Conservation (phyloP, 1,284 basidiomycete species). For the Naganishia liquefaciens region DNA sequence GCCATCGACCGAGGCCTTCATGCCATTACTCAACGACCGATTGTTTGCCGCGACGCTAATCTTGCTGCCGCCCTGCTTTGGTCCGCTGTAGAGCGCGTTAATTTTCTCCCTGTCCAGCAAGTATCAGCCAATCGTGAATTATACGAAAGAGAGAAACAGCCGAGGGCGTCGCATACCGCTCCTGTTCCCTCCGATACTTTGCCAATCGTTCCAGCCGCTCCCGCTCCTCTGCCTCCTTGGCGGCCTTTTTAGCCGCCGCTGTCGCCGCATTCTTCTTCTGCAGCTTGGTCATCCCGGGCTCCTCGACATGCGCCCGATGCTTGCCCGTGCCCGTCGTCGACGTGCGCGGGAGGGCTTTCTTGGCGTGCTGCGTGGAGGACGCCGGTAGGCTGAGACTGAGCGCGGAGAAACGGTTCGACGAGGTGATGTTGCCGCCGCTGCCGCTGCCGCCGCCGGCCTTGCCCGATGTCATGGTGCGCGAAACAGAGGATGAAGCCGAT, state of each 20-base stretch:
- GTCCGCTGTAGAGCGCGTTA: constrained; percentile 21
- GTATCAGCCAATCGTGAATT: neutral
- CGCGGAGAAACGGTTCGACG: constrained; percentile 31
- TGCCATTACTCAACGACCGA: constrained; percentile 26
- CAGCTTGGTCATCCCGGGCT: constrained; percentile 24
- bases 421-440: constrained; percentile 12
- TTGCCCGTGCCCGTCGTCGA: constrained; percentile 13
- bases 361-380: neutral
- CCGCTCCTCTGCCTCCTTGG: constrained; percentile 32
- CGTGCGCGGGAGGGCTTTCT: constrained; percentile 21
- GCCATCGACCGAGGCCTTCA: constrained; percentile 23
- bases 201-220: constrained; percentile 31
- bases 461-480: neutral
- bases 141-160: neutral
- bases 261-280: constrained; percentile 33
- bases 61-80: constrained; percentile 11
- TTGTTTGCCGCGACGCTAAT: constrained; percentile 17
- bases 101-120: constrained; percentile 25
- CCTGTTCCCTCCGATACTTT: constrained; percentile 29
- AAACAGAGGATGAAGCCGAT: constrained; percentile 1
- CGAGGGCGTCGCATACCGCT: constrained; percentile 7
- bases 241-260: constrained; percentile 26
- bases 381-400: constrained; percentile 13
- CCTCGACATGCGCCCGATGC: constrained; percentile 19
- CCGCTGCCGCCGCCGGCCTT: neutral